A percentile compares a stretch with the other conserved stretches of the same genome.
Conservation (phyloP, 2,329 filamentous ascomycete species). For the Cryoendolithus antarcticus region DNA sequence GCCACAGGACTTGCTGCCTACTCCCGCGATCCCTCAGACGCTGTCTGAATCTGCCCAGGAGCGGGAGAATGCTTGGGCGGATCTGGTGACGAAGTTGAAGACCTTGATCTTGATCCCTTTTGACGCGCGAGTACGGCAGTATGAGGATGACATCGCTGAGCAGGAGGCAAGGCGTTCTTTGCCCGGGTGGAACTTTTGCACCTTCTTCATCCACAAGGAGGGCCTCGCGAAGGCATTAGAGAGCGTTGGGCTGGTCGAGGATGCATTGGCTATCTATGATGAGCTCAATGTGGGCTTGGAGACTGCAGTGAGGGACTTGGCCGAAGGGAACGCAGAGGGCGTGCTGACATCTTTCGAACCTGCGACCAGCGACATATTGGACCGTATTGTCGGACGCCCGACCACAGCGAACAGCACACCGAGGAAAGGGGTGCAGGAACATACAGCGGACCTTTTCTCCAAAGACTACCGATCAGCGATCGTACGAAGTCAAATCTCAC, state of each 20-base stretch:
- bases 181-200: slow-evolving; percentile 98
- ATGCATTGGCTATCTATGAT: slow-evolving; percentile 88
- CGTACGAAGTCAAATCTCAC: slow-evolving; percentile 82
- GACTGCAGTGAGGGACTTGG: slow-evolving; percentile 64
- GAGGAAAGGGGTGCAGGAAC: slow-evolving; percentile 11
- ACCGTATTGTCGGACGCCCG: slow-evolving; percentile 12
- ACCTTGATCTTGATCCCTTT: slow-evolving; percentile 78
- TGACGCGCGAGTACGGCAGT: slow-evolving; percentile 79
- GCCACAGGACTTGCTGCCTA: slow-evolving; percentile 34
- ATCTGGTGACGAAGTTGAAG: slow-evolving; percentile 78
- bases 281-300: slow-evolving; percentile 84
- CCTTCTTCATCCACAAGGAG: slow-evolving; percentile 96
- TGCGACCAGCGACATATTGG: slow-evolving; percentile 57
- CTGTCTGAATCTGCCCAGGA: slow-evolving; percentile 65
- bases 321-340: slow-evolving; percentile 45
- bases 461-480: slow-evolving; percentile 90
- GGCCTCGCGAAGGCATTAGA: slow-evolving; percentile 88
- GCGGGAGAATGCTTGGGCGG: slow-evolving; percentile 67
- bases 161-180: slow-evolving; percentile 76
- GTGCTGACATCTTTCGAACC: slow-evolving; percentile 61
- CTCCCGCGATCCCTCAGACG: slow-evolving; percentile 29
- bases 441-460: slow-evolving; percentile 21
- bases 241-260: slow-evolving; percentile 88
- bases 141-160: slow-evolving; percentile 94
- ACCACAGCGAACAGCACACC: background rate